Conservation (phyloP, 495 filamentous ascomycete genomes). For the Pyronema omphalodes region DNA sequence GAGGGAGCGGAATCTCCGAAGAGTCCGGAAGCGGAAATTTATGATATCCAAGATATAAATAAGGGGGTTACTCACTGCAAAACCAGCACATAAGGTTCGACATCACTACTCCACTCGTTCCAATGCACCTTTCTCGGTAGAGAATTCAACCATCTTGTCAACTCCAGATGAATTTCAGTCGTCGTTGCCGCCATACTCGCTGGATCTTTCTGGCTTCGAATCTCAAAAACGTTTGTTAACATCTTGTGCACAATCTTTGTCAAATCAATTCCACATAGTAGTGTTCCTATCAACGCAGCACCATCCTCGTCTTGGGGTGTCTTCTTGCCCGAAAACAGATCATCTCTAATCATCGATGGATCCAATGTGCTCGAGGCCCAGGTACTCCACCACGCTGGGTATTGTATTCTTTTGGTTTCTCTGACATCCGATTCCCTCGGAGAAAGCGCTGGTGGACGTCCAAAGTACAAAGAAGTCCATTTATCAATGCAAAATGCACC, state of each 20-base stretch:
- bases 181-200: slow-evolving; percentile 19
- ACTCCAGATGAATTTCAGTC: slow-evolving; percentile 21
- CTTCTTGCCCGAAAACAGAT: neutral
- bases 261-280: slow-evolving; percentile 23
- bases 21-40: neutral
- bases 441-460: slow-evolving; percentile 24
- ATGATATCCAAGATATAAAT: neutral
- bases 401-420: slow-evolving; percentile 22
- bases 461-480: slow-evolving; percentile 23
- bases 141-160: slow-evolving; percentile 22
- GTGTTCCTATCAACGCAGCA: slow-evolving; percentile 15
- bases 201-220: slow-evolving; percentile 18
- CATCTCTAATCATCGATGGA: neutral
- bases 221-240: slow-evolving; percentile 26
- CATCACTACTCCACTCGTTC: slow-evolving; percentile 24
- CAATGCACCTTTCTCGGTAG: slow-evolving; percentile 24
- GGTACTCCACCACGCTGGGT: slow-evolving; percentile 4
- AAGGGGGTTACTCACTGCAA: slow-evolving; percentile 19
- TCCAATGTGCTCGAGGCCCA: neutral
- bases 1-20: neutral
- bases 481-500: slow-evolving; percentile 25
- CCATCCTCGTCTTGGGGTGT: slow-evolving; percentile 24
- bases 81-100: slow-evolving; percentile 22
- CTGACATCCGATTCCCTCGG: slow-evolving; percentile 24
- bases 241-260: slow-evolving; percentile 25